These are phyloP conservation scores for Oryza glaberrima DNA, from an alignment of 176 grass and related monocot species.

Conservation along the genomic window DNA sequence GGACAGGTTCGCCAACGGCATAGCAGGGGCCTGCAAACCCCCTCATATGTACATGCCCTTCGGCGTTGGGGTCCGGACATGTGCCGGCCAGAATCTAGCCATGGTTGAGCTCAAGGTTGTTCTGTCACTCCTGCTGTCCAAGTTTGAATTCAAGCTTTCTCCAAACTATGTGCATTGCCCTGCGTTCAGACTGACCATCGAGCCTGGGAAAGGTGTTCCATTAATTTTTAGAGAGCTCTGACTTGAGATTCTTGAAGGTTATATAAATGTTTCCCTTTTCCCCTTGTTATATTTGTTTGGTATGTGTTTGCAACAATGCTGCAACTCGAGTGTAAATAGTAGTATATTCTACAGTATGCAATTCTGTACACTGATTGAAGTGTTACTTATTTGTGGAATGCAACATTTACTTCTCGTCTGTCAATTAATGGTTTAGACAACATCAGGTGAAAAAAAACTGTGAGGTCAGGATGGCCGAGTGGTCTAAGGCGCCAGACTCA, in stretches of 20 bases:
- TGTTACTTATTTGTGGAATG: no score
- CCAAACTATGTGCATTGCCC: conserved; percentile 61
- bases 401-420: no score
- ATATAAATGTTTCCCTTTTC: no score
- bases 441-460: background rate
- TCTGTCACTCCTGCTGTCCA: conserved; percentile 53
- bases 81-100: conserved; percentile 77
- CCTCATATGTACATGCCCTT: conserved; percentile 73
- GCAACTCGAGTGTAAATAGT: background rate
- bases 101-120: conserved; percentile 78
- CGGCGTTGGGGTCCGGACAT: conserved; percentile 60
- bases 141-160: conserved; percentile 54
- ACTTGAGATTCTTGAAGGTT: background rate
- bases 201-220: conserved; percentile 56
- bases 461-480: conserved; percentile 84
- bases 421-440: no score
- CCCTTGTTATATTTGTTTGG: background rate
- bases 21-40: conserved; percentile 53
- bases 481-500: conserved; percentile 99
- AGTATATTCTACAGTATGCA: background rate
- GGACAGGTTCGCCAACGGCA: conserved; percentile 53
- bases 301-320: background rate
- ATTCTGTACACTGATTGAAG: no score
- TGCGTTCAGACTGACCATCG: conserved; percentile 52
- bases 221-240: conserved; percentile 44